Evolutionary conservation across 2,329 filamentous ascomycete genomes (phyloP), one percentile per base, ranked within the genome.

Genomic region (Knufia petricola): DNA sequence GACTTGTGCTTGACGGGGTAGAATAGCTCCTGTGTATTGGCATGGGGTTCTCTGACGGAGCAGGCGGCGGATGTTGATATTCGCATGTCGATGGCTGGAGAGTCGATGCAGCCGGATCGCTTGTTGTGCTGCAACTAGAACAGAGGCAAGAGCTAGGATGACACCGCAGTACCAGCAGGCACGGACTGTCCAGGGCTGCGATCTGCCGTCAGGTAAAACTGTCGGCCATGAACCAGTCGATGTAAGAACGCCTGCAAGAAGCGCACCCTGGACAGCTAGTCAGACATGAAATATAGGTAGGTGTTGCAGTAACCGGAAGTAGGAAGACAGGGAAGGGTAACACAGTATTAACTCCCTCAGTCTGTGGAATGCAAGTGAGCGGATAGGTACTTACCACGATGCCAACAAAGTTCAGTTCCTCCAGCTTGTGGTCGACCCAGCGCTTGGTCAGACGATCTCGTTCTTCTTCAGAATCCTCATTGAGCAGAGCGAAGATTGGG

Each of bases 401-500:
- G 20, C 38, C 38, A 19, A 42, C 21, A 20, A 42, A 42, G 15
- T 42, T 42, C 19, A 42, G 17, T 15, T 42, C 38, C n/a, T 42
- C 15, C 23, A 42, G 38, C 23, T 42, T 42, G 15, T 42, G 19
- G 21, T 42, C 23, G 6, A 6, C 21, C 38, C 38, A 42, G 4
- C 17, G 8, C 38, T 21, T 10, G 7, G 38, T 42, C 4, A 42
- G 38, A 6, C 3, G 9, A 17, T 46, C 23, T 20, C 26, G 42
- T 13, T 46, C 17, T 17, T 34, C 42, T n/a, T 10, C 3, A n/a
- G 17, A 4, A 12, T 46, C 42, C 12, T 10, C 42, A 17, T 46
- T 46, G 42, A 46, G 42, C 8, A 46, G 30, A 12, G n/a, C 26
- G 20, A 34, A 21, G 38, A 42, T 42, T 15, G 38, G 38, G n/a